Base-by-base conservation (phyloP, 2,329 filamentous ascomycete genomes). In the Alternaria angustiovoidea region DNA sequence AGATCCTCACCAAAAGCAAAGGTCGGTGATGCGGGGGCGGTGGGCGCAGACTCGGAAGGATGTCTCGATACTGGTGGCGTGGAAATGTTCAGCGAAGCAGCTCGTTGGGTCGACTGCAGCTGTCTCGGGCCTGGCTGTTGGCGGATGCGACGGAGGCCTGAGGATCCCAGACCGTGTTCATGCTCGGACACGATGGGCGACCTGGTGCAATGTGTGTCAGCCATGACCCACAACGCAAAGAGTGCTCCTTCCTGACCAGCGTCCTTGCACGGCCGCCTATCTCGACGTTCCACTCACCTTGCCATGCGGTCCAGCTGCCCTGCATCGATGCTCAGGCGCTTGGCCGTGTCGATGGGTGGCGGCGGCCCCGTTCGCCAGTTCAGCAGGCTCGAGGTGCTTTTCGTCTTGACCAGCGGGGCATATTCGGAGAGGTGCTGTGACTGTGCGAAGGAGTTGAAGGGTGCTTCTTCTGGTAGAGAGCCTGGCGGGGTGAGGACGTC, bases 131-230 rank as follows among this genome's bases (percentile, higher is more conserved):
- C 86, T 62, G 91, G 90, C 73, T 93, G 90, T 79, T 97, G 94
- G 77, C 95, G 91, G 78, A 99, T 99, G 73, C 95, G 91, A 76
- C 94, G 91, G 74, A 99, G 86, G 68, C 95, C 94, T 57, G 93
- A 96, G 44, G 90, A 86, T 55, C 92, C 92, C 64, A 95, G 82
- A 70, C 92, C 92, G 84, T 95, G 91, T 74, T 96, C 93, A 81
- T 94, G 92, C 80, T 94, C 93, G 67, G 88, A 85, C 76, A 96
- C 87, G 75, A 96, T 86, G 74, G 93, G 88, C 73, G 92, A 92
- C 83, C 92, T 96, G 71, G 61, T 22, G 52, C 48, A 51, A 51
- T 18, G 47, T 57, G 54, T 57, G 64, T 69, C 57, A 69, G 66
- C 54, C 51, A 54, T 39, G 36, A 58, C 44, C 57, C 48, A 52